phyloP scores from a whole-genome alignment of 192 early-diverging fungal genomes.

The Diversispora eburnea region DNA sequence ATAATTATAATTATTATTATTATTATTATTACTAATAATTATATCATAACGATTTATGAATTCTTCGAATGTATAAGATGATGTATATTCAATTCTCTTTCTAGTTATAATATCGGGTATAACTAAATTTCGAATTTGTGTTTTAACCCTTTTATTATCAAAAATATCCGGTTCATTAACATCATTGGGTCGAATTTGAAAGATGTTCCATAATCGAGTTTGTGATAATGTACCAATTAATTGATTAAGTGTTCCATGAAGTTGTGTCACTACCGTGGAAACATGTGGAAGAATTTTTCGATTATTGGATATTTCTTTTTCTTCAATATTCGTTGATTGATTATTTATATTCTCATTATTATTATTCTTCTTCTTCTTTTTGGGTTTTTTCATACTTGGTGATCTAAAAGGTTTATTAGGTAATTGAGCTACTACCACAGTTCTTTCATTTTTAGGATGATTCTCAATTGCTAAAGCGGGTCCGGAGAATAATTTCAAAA shows the following conservation, averaged over 20 bases:
- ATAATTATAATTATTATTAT: too few species aligned
- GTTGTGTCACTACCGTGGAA: constrained; percentile 52
- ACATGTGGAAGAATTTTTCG: constrained; percentile 35
- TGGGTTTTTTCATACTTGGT: constrained; percentile 58
- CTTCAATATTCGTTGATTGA: constrained; percentile 23
- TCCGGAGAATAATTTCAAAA: constrained; percentile 69
- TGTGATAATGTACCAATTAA: constrained; percentile 72
- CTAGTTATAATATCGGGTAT: constrained; percentile 69
- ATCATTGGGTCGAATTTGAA: constrained; percentile 76
- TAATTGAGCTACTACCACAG: constrained; percentile 73
- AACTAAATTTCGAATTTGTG: constrained; percentile 66
- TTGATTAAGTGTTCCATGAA: constrained; percentile 70
- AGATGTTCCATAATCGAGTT: constrained; percentile 77
- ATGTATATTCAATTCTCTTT: constrained; percentile 67
- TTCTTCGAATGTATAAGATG: constrained; percentile 62
- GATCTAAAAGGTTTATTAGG: constrained; percentile 68
- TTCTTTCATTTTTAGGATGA: constrained; percentile 69
- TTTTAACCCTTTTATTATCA: constrained; percentile 60
- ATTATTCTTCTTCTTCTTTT: constrained; percentile 38
- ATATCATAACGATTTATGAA: constrained; percentile 70
- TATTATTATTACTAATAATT: constrained; percentile 41
- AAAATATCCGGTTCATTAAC: constrained; percentile 43
- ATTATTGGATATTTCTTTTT: constrained; percentile 32
- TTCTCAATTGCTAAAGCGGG: constrained; percentile 67
- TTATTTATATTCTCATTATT: constrained; percentile 23